Percentiles rank a stretch among this genome's conserved stretches.
Evolutionary conservation across 176 grass and related monocot species (phyloP).

Genomic region (Neostapfia colusana): DNA sequence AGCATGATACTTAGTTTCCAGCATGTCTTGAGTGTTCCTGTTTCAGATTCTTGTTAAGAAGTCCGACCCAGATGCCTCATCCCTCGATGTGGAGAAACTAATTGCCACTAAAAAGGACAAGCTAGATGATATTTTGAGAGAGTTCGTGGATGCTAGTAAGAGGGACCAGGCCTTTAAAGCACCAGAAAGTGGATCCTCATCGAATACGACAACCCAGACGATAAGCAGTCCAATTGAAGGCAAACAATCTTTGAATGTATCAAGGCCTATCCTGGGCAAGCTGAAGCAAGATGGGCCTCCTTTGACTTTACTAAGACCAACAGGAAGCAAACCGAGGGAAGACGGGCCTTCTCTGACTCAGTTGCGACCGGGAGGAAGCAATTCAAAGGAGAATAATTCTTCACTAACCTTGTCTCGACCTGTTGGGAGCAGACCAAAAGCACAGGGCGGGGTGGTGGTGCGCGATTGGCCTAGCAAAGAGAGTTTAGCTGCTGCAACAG

Average conservation of each 20-base stretch:
- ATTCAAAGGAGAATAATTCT: conserved; percentile 16
- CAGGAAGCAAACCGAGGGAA: conserved; percentile 39
- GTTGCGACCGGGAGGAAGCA: conserved; percentile 24
- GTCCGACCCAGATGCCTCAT: conserved; percentile 68
- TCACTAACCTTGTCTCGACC: conserved; percentile 36
- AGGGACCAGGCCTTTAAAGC: conserved; percentile 28
- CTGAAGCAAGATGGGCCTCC: conserved; percentile 33
- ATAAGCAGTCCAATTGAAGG: conserved; percentile 6
- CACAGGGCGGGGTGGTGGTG: conserved; percentile 1
- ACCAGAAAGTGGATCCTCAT: conserved; percentile 12
- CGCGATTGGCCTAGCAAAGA: conserved; percentile 56
- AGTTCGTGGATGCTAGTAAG: conserved; percentile 51
- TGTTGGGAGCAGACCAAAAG: conserved; percentile 46
- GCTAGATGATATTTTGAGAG: conserved; percentile 66
- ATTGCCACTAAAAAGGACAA: conserved; percentile 59
- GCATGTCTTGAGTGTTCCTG: background rate
- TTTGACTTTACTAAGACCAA: conserved; percentile 37
- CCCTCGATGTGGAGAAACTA: conserved; percentile 73
- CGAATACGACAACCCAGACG: conserved; percentile 17
- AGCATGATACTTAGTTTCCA: conserved; percentile 2
- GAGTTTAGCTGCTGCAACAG: conserved; percentile 44
- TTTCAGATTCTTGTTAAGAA: conserved; percentile 87
- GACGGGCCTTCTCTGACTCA: conserved; percentile 35
- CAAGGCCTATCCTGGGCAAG: conserved; percentile 38
- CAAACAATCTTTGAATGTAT: conserved; percentile 26